Percentiles rank a stretch among this genome's conserved stretches.
Conservation (phyloP, 345 rosid genomes). For the Camelina hispida region DNA sequence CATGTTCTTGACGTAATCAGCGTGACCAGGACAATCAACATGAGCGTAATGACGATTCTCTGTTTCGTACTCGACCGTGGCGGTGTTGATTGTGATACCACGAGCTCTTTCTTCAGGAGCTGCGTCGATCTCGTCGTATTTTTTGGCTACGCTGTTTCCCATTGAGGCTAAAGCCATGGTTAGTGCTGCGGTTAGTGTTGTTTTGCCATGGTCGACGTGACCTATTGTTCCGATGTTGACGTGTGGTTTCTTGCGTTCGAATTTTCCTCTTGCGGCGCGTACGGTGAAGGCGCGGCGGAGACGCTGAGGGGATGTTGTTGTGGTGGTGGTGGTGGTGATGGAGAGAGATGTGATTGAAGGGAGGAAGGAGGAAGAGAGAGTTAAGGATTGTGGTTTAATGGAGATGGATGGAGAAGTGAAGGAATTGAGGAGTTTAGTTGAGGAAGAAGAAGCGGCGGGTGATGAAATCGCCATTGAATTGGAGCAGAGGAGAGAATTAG, state of each 20-base stretch:
- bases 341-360: constrained; percentile 43
- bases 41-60: constrained; percentile 77
- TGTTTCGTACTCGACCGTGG: constrained; percentile 78
- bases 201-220: constrained; percentile 79
- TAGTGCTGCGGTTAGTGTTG: constrained; percentile 71
- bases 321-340: constrained; percentile 29
- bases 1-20: constrained; percentile 87
- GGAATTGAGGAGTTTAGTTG: constrained; percentile 50
- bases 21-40: constrained; percentile 87
- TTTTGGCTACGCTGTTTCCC: constrained; percentile 65
- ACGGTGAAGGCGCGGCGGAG: constrained; percentile 45
- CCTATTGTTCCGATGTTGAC: constrained; percentile 80
- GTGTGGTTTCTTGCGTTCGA: constrained; percentile 83
- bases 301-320: constrained; percentile 7
- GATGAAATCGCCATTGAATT: constrained; percentile 59
- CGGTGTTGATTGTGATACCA: constrained; percentile 80
- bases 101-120: constrained; percentile 81
- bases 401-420: constrained; percentile 35
- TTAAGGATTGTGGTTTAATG: constrained; percentile 39
- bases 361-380: constrained; percentile 69
- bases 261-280: constrained; percentile 75
- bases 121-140: constrained; percentile 81
- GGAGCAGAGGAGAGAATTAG: constrained; percentile 22
- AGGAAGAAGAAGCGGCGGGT: constrained; percentile 44
- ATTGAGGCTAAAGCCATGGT: constrained; percentile 71